Evolutionary conservation across 768 basidiomycete genomes (phyloP).

Genomic region (Mycena haematopus): DNA sequence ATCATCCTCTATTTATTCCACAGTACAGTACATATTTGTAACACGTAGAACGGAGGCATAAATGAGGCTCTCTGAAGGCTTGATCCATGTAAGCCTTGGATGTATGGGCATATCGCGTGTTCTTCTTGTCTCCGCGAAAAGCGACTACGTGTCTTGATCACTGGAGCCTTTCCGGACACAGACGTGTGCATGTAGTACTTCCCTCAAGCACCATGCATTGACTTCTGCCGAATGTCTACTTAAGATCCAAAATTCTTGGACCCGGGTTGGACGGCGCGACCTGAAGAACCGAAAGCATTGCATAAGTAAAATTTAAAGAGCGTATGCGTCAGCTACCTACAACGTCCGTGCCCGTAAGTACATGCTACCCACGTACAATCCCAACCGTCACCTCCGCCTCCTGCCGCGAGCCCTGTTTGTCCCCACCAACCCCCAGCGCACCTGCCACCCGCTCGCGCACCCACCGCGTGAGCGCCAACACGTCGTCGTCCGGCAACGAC

Average conservation of each 20-base stretch:
- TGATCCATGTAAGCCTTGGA: too few species aligned
- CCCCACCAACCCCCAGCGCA: slow-evolving; percentile 51
- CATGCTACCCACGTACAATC: slow-evolving; percentile 60
- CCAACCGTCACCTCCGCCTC: slow-evolving; percentile 79
- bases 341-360: slow-evolving; percentile 13
- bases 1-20: background rate
- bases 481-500: slow-evolving; percentile 72
- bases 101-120: too few species aligned
- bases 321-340: slow-evolving; percentile 4
- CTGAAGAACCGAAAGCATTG: background rate
- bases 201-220: too few species aligned
- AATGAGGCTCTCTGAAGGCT: too few species aligned
- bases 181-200: too few species aligned
- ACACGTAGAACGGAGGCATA: background rate
- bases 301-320: slow-evolving; percentile 7
- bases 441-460: slow-evolving; percentile 70
- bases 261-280: too few species aligned
- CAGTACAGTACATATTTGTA: slow-evolving; percentile 5
- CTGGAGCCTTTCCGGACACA: too few species aligned
- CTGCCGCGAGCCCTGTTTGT: slow-evolving; percentile 43
- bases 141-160: too few species aligned
- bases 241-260: too few species aligned
- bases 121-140: too few species aligned
- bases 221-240: too few species aligned
- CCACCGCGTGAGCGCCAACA: slow-evolving; percentile 76